Evolutionary conservation across 768 basidiomycete genomes (phyloP).

Genomic region (Lactifluus hygrophoroides): DNA sequence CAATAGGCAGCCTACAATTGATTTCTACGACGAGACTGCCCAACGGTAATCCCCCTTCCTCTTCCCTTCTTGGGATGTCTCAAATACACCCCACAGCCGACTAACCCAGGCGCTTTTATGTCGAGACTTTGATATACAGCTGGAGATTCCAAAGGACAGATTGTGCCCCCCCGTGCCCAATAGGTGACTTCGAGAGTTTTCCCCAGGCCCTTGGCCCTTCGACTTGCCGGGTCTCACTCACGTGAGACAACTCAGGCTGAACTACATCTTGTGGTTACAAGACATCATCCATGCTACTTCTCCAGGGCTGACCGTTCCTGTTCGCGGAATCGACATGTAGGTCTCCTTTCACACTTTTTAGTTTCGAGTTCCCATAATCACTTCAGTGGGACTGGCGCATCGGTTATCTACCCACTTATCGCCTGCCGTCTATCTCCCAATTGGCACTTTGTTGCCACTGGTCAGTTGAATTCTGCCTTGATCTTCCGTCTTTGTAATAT

Average conservation of each 20-base stretch:
- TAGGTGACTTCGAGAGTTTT: neutral
- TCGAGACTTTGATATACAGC: conserved; percentile 59
- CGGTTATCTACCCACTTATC: conserved; percentile 82
- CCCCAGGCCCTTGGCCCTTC: no score
- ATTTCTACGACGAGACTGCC: conserved; percentile 66
- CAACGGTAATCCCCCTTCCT: conserved; percentile 42
- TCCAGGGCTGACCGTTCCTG: neutral
- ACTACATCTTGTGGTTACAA: conserved; percentile 83
- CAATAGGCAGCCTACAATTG: conserved; percentile 37
- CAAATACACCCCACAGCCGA: conserved; percentile 37
- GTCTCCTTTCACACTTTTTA: conserved; percentile 20
- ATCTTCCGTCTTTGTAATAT: neutral
- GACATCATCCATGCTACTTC: conserved; percentile 37
- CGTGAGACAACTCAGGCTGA: conserved; percentile 41
- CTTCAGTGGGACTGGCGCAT: conserved; percentile 82
- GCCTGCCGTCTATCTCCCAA: conserved; percentile 42
- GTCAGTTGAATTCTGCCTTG: conserved; percentile 29
- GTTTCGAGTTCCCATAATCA: neutral
- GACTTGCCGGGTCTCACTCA: no score
- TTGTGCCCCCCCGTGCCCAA: conserved; percentile 74
- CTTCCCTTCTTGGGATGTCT: conserved; percentile 1
- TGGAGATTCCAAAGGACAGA: conserved; percentile 59
- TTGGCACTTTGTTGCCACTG: conserved; percentile 65
- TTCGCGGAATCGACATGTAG: conserved; percentile 68
- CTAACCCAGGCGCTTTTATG: conserved; percentile 72